Percentiles rank a stretch among this genome's conserved stretches.
phyloP scores from a whole-genome alignment of 2,329 filamentous ascomycete species.

The Ustilaginoidea virens region DNA sequence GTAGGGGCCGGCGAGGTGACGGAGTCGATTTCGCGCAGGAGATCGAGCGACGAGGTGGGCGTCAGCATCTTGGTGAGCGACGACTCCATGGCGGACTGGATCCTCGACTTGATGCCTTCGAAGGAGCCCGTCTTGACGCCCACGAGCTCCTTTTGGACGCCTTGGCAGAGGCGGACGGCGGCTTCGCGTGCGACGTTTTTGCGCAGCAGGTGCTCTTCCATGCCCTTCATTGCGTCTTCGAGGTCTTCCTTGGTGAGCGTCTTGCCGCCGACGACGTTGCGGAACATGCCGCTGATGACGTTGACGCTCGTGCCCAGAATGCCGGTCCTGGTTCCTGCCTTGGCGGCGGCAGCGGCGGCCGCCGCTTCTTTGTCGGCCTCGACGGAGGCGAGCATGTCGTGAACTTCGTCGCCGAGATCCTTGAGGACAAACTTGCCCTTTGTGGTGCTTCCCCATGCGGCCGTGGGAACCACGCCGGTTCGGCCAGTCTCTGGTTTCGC shows the following conservation, averaged over 20 bases:
- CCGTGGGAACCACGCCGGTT: constrained; percentile 50
- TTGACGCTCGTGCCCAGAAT: constrained; percentile 67
- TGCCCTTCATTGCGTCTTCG: constrained; percentile 81
- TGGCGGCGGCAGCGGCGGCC: constrained; percentile 26
- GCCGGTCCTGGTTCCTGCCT: constrained; percentile 37
- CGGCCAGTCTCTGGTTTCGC: constrained; percentile 36
- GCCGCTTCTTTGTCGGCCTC: constrained; percentile 46
- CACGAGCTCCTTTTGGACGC: constrained; percentile 77
- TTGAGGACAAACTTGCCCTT: constrained; percentile 91
- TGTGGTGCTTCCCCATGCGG: constrained; percentile 74
- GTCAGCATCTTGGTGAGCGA: constrained; percentile 92
- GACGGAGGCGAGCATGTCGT: constrained; percentile 73
- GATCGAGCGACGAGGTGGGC: constrained; percentile 83
- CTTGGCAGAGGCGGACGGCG: constrained; percentile 76
- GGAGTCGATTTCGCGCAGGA: constrained; percentile 81
- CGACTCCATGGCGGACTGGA: constrained; percentile 77
- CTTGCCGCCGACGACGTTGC: constrained; percentile 91
- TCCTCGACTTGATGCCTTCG: constrained; percentile 71
- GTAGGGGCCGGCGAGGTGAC: constrained; percentile 52
- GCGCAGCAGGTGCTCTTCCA: constrained; percentile 86
- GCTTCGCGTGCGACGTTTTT: constrained; percentile 97
- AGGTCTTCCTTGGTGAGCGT: constrained; percentile 78
- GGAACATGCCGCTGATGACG: constrained; percentile 76
- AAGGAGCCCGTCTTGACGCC: constrained; percentile 87
- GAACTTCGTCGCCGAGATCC: constrained; percentile 85